Percentiles rank a stretch among this genome's conserved stretches.
Evolutionary conservation across 2,329 filamentous ascomycete genomes (phyloP).

Genomic region (Parastagonospora avenae): DNA sequence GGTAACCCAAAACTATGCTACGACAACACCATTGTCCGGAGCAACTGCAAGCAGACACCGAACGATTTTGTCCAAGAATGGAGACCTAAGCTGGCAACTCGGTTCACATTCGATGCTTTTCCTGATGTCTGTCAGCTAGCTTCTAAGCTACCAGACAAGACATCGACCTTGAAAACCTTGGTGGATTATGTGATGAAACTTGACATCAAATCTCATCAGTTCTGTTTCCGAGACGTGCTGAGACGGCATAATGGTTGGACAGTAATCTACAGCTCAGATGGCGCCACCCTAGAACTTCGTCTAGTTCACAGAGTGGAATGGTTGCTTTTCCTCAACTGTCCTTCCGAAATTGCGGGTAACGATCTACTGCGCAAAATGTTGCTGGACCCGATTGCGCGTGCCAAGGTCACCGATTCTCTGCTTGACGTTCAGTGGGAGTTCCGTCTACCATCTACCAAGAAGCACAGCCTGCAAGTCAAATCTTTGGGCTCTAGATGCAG

Average conservation of each 20-base stretch:
- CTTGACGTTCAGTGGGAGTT: slow-evolving; percentile 31
- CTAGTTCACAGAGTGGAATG: slow-evolving; percentile 50
- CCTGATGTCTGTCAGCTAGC: slow-evolving; percentile 5
- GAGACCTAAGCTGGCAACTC: slow-evolving; percentile 30
- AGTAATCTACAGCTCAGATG: slow-evolving; percentile 47
- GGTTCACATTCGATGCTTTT: slow-evolving; percentile 26
- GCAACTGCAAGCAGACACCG: slow-evolving; percentile 44
- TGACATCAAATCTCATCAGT: slow-evolving; percentile 10
- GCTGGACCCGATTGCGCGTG: slow-evolving; percentile 26
- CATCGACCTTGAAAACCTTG: not conserved
- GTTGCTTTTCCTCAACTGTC: slow-evolving; percentile 54
- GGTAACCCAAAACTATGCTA: slow-evolving; percentile 61
- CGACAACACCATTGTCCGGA: slow-evolving; percentile 1
- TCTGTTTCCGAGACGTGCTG: slow-evolving; percentile 21
- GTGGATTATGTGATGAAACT: slow-evolving; percentile 5
- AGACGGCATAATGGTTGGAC: slow-evolving; percentile 48
- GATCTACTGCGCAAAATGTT: slow-evolving; percentile 51
- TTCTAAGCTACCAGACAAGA: not conserved
- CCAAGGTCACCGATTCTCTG: slow-evolving; percentile 8
- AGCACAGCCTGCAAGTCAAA: slow-evolving; percentile 20
- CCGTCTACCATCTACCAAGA: slow-evolving; percentile 16
- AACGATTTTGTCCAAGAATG: slow-evolving; percentile 53
- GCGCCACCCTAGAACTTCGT: slow-evolving; percentile 48
- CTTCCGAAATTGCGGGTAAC: slow-evolving; percentile 43
- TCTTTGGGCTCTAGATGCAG: slow-evolving; percentile 21